A percentile compares a stretch with the other conserved stretches of the same genome.
Conservation (phyloP, 148 eudicot species). For the Amaranthus cruentus region DNA sequence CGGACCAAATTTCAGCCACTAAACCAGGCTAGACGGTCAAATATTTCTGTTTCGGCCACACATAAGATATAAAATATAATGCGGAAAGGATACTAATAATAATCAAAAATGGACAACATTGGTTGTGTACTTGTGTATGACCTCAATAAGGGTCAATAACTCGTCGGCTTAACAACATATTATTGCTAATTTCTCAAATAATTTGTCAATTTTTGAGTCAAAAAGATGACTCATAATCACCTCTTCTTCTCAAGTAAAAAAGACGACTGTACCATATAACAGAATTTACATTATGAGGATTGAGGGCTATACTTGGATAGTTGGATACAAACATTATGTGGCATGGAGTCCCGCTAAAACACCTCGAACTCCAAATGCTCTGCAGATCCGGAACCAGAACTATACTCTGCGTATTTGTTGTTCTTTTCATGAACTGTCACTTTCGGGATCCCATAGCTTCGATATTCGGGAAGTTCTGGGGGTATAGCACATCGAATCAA, state of each 20-base stretch:
- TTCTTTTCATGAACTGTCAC: conserved; percentile 32
- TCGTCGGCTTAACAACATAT: conserved; percentile 9
- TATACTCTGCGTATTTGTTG: conserved; percentile 44
- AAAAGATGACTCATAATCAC: conserved; percentile 2
- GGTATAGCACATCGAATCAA: conserved; percentile 81
- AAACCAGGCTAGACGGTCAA: too few relatives aligned
- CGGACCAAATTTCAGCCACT: too few relatives aligned
- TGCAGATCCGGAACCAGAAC: conserved; percentile 38
- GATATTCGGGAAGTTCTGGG: conserved; percentile 64
- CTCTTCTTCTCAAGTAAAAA: conserved; percentile 12
- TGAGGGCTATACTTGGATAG: conserved; percentile 22
- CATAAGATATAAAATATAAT: too few relatives aligned
- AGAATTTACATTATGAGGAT: conserved; percentile 18
- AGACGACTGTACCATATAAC: conserved; percentile 25
- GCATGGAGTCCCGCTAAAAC: background rate
- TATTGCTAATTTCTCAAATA: conserved; percentile 15
- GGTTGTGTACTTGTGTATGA: too few relatives aligned
- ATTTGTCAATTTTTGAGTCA: conserved; percentile 7
- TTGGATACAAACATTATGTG: conserved; percentile 16
- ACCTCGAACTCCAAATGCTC: conserved; percentile 70
- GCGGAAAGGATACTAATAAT: too few relatives aligned
- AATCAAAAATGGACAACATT: too few relatives aligned
- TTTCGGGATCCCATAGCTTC: conserved; percentile 29
- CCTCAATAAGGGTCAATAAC: background rate
- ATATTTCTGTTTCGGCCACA: too few relatives aligned